Base-by-base conservation (phyloP, 495 filamentous ascomycete species). In the Parmelia sp. region DNA sequence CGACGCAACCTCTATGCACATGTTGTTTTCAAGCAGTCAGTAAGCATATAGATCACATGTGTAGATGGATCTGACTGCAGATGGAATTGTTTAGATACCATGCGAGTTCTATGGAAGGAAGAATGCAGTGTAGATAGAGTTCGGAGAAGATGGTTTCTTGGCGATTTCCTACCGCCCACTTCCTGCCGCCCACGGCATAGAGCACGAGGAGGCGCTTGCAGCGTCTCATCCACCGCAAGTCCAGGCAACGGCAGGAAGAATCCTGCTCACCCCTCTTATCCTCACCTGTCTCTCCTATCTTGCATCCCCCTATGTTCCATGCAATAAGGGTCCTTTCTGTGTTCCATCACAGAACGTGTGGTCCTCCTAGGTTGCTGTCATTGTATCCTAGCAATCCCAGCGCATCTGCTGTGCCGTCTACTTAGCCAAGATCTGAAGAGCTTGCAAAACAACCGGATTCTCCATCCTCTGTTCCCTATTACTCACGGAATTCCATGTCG, bases 91-190 rank as follows among this genome's bases (percentile, higher is more conserved):
- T 29, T 33, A 62, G 2, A 42, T 14, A 29, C 25, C 49, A 53
- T 17, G 8, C 49, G 19, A 40, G 36, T 40, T 33, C 9, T 33
- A 14, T 62, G 14, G 35, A 27, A 35, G 17, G 31, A 55, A 27
- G 47, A 56, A 35, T 47, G 37, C 21, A 31, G 60, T 62, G 29
- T 15, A 42, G 39, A 55, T 62, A 62, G 23, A 62, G 60, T 62
- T 44, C 14, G 15, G 7, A 35, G 39, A 35, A 47, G 58, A 60
- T 45, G 58, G 25, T 60, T 60, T 45, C 58, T 60, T 60, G 39
- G 58, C 58, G 27, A 31, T 51, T n/a, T 10, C 44, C 44, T 47
- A 25, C 44, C 45, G 45, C 23, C 45, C 10, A 27, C 8, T 44
- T 21, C 47, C 47, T 51, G 5, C 23, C 47, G 45, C 45, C 45